A percentile compares a stretch with the other conserved stretches of the same genome.
phyloP scores from a whole-genome alignment of 768 basidiomycete species.

The Phylloporus sp. region DNA sequence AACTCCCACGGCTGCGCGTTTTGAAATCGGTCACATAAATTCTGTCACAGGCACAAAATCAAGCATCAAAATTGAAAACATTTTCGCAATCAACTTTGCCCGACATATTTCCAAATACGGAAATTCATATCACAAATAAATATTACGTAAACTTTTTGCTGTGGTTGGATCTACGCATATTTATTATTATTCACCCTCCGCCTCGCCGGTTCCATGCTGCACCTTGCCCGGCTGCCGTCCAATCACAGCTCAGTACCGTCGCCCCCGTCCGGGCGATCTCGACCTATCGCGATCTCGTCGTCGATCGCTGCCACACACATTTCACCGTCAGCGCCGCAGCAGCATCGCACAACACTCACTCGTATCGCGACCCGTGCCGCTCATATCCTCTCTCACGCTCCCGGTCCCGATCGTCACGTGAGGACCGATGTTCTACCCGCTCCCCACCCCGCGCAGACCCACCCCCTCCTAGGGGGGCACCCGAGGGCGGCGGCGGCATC shows the following conservation, averaged over 20 bases:
- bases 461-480: slow-evolving; percentile 35
- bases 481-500: slow-evolving; percentile 47
- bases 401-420: slow-evolving; percentile 64
- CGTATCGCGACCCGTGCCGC: slow-evolving; percentile 66
- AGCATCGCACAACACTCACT: slow-evolving; percentile 46
- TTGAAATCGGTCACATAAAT: slow-evolving; percentile 24
- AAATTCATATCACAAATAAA: slow-evolving; percentile 14
- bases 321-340: slow-evolving; percentile 8
- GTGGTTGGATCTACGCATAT: background rate
- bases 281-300: slow-evolving; percentile 71
- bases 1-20: slow-evolving; percentile 7
- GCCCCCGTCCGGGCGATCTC: slow-evolving; percentile 58
- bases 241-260: slow-evolving; percentile 46
- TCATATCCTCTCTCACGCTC: slow-evolving; percentile 70
- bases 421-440: slow-evolving; percentile 51
- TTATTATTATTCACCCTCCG: background rate
- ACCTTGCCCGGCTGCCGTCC: slow-evolving; percentile 5
- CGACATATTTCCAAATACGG: slow-evolving; percentile 10
- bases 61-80: slow-evolving; percentile 29
- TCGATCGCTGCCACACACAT: slow-evolving; percentile 49
- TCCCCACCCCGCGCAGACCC: slow-evolving; percentile 41
- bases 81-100: slow-evolving; percentile 22
- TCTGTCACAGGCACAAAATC: slow-evolving; percentile 36
- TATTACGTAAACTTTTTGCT: slow-evolving; percentile 15
- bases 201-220: slow-evolving; percentile 30